Conservation (phyloP, 108 stramenopile genomes). For the Discostella stelligeroides region DNA sequence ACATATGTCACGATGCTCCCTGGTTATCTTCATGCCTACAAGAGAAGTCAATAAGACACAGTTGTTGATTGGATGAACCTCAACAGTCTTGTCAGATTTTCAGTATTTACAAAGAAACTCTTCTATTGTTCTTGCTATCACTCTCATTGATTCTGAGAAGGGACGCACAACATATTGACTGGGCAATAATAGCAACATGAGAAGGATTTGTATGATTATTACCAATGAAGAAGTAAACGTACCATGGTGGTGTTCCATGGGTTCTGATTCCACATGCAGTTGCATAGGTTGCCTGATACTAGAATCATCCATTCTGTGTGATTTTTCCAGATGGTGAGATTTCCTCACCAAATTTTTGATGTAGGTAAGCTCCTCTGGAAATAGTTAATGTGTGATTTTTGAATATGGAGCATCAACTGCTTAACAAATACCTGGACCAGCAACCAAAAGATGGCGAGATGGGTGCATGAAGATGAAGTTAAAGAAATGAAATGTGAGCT, state of each 20-base stretch:
- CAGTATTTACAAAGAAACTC: not conserved
- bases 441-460: conserved; percentile 4
- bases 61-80: not conserved
- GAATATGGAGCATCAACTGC: not conserved
- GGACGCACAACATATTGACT: not conserved
- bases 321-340: not conserved
- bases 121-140: not conserved
- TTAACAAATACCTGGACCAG: not conserved
- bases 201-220: not conserved
- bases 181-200: not conserved
- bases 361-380: not conserved
- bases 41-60: not conserved
- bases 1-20: not conserved
- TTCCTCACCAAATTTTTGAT: not conserved
- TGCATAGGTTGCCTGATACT: not conserved
- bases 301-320: not conserved
- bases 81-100: not conserved
- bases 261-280: not conserved
- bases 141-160: not conserved
- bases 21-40: not conserved
- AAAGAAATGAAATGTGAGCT: too few species aligned
- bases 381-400: not conserved
- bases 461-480: not conserved
- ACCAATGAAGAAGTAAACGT: not conserved
- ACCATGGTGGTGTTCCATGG: not conserved